Evolutionary conservation across 495 filamentous ascomycete genomes (phyloP).

Genomic region (Tuber microsphaerosporum): DNA sequence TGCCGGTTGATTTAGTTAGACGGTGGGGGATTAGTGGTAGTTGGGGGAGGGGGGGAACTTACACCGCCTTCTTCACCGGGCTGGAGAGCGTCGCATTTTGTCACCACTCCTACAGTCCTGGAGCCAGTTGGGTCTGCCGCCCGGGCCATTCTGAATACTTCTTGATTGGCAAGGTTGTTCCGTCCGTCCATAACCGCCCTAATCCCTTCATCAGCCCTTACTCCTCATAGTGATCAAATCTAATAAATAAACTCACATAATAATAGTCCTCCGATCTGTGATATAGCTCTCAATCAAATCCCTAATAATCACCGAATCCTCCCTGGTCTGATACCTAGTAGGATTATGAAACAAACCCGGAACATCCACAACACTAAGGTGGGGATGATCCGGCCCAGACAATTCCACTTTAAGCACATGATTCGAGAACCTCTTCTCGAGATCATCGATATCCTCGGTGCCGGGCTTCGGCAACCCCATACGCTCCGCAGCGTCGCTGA

Average conservation of each 20-base stretch:
- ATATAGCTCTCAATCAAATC: slow-evolving; percentile 48
- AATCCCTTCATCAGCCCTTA: background rate
- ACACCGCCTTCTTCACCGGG: slow-evolving; percentile 43
- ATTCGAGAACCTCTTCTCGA: slow-evolving; percentile 43
- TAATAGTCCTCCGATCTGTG: slow-evolving; percentile 45
- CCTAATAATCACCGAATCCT: slow-evolving; percentile 42
- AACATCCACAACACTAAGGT: slow-evolving; percentile 53
- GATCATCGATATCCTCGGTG: slow-evolving; percentile 26
- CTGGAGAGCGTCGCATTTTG: slow-evolving; percentile 47
- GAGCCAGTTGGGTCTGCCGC: slow-evolving; percentile 39
- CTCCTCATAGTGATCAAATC: background rate
- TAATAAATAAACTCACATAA: slow-evolving; percentile 42
- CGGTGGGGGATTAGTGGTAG: background rate
- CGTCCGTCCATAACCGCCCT: slow-evolving; percentile 42
- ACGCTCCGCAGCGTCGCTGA: slow-evolving; percentile 32
- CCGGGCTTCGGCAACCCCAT: slow-evolving; percentile 42
- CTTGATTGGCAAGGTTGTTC: slow-evolving; percentile 41
- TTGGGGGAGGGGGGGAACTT: background rate
- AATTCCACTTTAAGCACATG: slow-evolving; percentile 51
- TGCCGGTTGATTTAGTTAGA: background rate
- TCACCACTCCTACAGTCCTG: slow-evolving; percentile 48
- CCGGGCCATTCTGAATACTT: slow-evolving; percentile 42
- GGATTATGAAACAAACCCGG: slow-evolving; percentile 50
- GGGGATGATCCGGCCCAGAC: slow-evolving; percentile 47
- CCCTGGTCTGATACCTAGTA: slow-evolving; percentile 43